Evolutionary conservation across 2,329 filamentous ascomycete species (phyloP), one percentile per base, ranked within the genome.

Genomic region (Aspergillus aculeatinus): DNA sequence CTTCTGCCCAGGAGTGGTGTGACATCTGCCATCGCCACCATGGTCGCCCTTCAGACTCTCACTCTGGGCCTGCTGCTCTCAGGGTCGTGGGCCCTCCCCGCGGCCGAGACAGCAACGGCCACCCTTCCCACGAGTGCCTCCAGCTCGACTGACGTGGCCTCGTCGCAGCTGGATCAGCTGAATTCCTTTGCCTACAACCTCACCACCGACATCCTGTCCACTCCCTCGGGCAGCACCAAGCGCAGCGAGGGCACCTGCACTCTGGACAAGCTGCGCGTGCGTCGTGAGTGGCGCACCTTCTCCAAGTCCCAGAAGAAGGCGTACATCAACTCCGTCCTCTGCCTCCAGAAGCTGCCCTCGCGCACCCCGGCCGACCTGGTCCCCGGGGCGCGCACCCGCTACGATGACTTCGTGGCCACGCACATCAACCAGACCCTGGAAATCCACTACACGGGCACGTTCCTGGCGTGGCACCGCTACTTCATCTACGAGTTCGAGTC

Each of bases 371-470:
- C 42, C 10, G n/a, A 48, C 27, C 21, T 48, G 5, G 56, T 35
- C 14, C n/a, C 49, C 4, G 56, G 48, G 14, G 27, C 42, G n/a
- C 23, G 23, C 29, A 53, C 51, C 61, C 81, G 58, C n/a, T 83
- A 79, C 59, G 82, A 85, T 64, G 82, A 85, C 59, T 84, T 79
- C 48, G 73, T 82, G 5, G 80, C 77, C 5, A 74, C 76, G 0
- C 82, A 84, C 60, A 77, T 85, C 58, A 78, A 81, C 57, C 74
- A 80, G 62, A 82, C 82, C 0, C 59, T 73, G 10, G 54, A 55
- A 1, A 81, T 83, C 23, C 82, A 84, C 58, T 66, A 58, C 19
- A 72, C 73, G 51, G 51, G 51, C 25, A 53, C 51, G 6, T 53
- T 74, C 59, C 58, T 71, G 5, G 67, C 70, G 21, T 79, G 76